Evolutionary conservation across 495 filamentous ascomycete genomes (phyloP).

Genomic region (Aspergillus incahuasiensis): DNA sequence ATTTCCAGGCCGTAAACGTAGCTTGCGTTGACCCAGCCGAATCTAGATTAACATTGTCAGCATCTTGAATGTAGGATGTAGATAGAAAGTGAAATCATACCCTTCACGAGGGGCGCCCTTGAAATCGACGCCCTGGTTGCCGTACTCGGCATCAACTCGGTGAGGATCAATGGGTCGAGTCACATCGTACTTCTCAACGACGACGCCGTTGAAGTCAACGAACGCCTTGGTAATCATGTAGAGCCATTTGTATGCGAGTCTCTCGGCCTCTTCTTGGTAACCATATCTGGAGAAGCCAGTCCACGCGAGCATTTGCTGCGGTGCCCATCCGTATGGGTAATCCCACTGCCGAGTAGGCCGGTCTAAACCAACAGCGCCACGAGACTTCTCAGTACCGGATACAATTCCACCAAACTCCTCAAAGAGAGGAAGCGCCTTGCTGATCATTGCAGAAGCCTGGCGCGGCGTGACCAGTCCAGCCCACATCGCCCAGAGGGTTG

Average conservation of each 20-base stretch:
- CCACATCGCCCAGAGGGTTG: conserved; percentile 97
- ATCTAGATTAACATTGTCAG: conserved; percentile 49
- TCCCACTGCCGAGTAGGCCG: conserved; percentile 96
- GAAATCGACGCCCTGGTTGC: conserved; percentile 91
- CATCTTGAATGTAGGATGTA: background rate
- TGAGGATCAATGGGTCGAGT: conserved; percentile 84
- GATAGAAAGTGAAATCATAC: conserved; percentile 50
- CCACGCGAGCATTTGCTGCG: conserved; percentile 98
- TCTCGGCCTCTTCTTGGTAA: conserved; percentile 80
- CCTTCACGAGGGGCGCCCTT: conserved; percentile 92
- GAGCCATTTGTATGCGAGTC: conserved; percentile 89
- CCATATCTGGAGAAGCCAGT: conserved; percentile 84
- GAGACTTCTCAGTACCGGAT: conserved; percentile 79
- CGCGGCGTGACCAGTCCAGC: conserved; percentile 74
- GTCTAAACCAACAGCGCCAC: conserved; percentile 72
- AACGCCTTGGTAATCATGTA: conserved; percentile 98
- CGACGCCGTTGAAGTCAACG: conserved; percentile 94
- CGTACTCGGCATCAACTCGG: conserved; percentile 92
- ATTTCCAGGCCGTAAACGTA: conserved; percentile 86
- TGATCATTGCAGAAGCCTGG: conserved; percentile 74
- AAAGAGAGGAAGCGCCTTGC: conserved; percentile 72
- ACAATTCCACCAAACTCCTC: conserved; percentile 86
- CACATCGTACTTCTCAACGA: conserved; percentile 98
- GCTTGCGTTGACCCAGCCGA: conserved; percentile 98
- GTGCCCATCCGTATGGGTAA: conserved; percentile 96